phyloP scores from a whole-genome alignment of 2,329 filamentous ascomycete species.

The Microcyclospora pomicola region DNA sequence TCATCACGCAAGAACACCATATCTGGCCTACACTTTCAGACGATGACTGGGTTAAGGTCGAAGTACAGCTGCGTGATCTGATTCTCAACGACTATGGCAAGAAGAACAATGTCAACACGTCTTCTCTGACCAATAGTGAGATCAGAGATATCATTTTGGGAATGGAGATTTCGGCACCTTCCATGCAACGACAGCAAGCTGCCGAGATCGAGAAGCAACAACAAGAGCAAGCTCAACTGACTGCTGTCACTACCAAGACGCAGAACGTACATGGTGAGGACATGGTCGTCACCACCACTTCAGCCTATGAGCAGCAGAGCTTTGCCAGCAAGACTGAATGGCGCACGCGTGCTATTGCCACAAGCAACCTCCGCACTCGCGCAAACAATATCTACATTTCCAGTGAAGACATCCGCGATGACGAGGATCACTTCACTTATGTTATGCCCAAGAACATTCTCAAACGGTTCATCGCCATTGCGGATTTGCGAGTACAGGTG shows the following conservation, averaged over 20 bases:
- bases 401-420: constrained; percentile 80
- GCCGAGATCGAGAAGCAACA: constrained; percentile 99
- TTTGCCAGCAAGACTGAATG: constrained; percentile 99
- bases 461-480: constrained; percentile 95
- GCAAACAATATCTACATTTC: constrained; percentile 99
- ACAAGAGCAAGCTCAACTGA: constrained; percentile 90
- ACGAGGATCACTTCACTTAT: constrained; percentile 81
- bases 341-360: constrained; percentile 92
- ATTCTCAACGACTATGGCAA: constrained; percentile 98
- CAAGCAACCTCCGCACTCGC: constrained; percentile 82
- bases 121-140: constrained; percentile 90
- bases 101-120: constrained; percentile 99
- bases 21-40: constrained; percentile 94
- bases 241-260: constrained; percentile 94
- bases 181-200: constrained; percentile 94
- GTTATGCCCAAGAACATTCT: constrained; percentile 99
- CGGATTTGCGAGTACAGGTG: constrained; percentile 90
- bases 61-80: constrained; percentile 85
- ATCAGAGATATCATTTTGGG: constrained; percentile 96
- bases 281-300: constrained; percentile 95
- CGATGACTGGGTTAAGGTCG: constrained; percentile 99
- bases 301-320: constrained; percentile 92
- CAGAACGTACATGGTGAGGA: constrained; percentile 95
- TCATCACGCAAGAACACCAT: constrained; percentile 96
- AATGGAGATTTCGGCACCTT: constrained; percentile 98